Evolutionary conservation across 257 asterid species (phyloP).

Genomic region (Solanum megistacrolobum): DNA sequence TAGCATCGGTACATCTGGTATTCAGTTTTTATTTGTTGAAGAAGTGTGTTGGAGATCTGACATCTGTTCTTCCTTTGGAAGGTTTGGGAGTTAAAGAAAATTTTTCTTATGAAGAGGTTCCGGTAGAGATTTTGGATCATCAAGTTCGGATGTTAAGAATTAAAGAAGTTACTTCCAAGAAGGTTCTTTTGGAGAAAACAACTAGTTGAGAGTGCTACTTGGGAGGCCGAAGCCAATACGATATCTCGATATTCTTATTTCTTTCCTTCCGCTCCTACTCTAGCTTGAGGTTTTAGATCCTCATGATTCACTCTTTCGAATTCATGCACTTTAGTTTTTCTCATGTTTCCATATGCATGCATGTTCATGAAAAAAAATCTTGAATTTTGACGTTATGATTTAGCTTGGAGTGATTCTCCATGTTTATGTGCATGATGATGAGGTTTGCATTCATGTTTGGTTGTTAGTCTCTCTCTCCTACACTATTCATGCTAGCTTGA

Average conservation of each 20-base stretch:
- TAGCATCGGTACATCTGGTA: not conserved
- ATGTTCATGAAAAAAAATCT: not conserved
- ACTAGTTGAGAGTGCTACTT: not conserved
- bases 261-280: not conserved
- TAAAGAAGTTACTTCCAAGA: too few species aligned
- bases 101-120: not conserved
- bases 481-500: too few species aligned
- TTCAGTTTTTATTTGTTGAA: not conserved
- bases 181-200: not conserved
- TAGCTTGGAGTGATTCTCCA: not conserved
- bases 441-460: too few species aligned
- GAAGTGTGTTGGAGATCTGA: too few species aligned
- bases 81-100: not conserved
- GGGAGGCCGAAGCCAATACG: too few species aligned
- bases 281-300: not conserved
- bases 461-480: too few species aligned
- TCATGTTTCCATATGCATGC: not conserved
- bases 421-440: too few species aligned
- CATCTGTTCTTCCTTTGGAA: not conserved
- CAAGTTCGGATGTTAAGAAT: not conserved
- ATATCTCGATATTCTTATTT: not conserved
- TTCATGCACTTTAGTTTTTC: not conserved
- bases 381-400: not conserved
- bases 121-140: too few species aligned
- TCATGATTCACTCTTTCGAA: not conserved